phyloP scores from a whole-genome alignment of 305 asterid species.

The Fraxinus baroniana region DNA sequence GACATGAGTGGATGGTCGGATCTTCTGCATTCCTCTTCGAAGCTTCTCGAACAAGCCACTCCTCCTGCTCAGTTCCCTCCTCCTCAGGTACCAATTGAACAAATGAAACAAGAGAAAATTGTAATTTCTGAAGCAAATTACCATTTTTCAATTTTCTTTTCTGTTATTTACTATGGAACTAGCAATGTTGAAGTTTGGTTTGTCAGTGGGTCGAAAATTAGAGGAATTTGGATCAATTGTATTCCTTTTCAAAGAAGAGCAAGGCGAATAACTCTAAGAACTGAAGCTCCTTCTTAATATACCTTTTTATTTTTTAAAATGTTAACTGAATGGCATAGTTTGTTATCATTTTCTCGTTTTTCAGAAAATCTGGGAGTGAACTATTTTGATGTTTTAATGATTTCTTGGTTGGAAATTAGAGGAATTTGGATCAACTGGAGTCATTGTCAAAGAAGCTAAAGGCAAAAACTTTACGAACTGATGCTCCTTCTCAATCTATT shows the following conservation, averaged over 20 bases:
- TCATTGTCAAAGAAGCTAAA: slow-evolving; percentile 87
- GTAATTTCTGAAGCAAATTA: not conserved
- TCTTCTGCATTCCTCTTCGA: slow-evolving; percentile 89
- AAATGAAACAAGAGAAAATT: not conserved
- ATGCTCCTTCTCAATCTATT: slow-evolving; percentile 89
- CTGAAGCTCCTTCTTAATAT: not conserved
- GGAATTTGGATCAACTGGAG: slow-evolving; percentile 94
- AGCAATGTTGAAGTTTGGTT: not conserved
- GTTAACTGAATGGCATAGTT: not conserved
- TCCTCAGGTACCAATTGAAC: slow-evolving; percentile 55
- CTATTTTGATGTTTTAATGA: not conserved
- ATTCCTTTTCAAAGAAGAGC: slow-evolving; percentile 44
- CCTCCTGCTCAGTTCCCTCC: slow-evolving; percentile 98
- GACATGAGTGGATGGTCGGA: slow-evolving; percentile 92
- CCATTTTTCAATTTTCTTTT: not conserved
- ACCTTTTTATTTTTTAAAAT: too few species aligned
- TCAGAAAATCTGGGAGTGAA: not conserved
- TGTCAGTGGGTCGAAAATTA: not conserved
- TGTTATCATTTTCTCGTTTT: not conserved
- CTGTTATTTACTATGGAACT: not conserved
- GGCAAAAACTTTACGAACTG: slow-evolving; percentile 76
- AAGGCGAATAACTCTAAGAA: slow-evolving; percentile 34
- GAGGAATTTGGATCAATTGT: slow-evolving; percentile 56
- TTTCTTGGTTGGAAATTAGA: slow-evolving; percentile 43
- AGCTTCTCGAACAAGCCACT: slow-evolving; percentile 96